Evolutionary conservation across 495 filamentous ascomycete species (phyloP), one percentile per base, ranked within the genome.

Genomic region (Podospora comata): DNA sequence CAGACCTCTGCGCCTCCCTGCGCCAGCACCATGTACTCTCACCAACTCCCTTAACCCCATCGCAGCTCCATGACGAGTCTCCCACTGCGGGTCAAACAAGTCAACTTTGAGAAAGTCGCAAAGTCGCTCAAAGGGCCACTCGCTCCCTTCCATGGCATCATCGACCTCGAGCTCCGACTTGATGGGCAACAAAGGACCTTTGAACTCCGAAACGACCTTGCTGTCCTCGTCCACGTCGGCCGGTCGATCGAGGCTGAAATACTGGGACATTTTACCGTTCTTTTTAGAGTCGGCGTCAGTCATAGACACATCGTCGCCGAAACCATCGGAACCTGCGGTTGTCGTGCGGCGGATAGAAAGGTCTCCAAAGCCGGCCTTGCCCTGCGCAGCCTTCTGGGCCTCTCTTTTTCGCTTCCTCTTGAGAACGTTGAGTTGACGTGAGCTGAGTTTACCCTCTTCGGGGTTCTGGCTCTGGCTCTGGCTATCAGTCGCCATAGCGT

Each of bases 161-260:
- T 94, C 92, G 26, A 85, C 79, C 71, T 89, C 83, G 39, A 91
- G 81, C 68, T 88, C 86, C 0, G 89, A 88, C 71, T 89, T 86
- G 68, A 86, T 84, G 65, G 83, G 80, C 32, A 86, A 74, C 3
- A 86, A 80, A 4, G 87, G 85, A 5, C 96, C 96, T 77, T 97
- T 98, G 82, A 94, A 97, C 74, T 98, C 95, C 15, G 93, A 89
- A n/a, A 97, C 91, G 54, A 99, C 86, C 72, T 97, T 97, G 0
- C 88, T 87, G 64, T 94, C 91, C 73, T 99, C 95, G 71, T 97
- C 92, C 0, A 87, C 86, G 64, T 88, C 87, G 15, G 84, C 79
- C 20, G 83, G 81, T 58, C 91, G 85, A 54, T 97, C 92, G 16
- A 97, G 84, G 30, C 86, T 93, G 77, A 98, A 97, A 76, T 96